Evolutionary conservation across 805 yeast species (phyloP), one percentile per base, ranked within the genome.

Genomic region (Tetrapisispora fleetii): DNA sequence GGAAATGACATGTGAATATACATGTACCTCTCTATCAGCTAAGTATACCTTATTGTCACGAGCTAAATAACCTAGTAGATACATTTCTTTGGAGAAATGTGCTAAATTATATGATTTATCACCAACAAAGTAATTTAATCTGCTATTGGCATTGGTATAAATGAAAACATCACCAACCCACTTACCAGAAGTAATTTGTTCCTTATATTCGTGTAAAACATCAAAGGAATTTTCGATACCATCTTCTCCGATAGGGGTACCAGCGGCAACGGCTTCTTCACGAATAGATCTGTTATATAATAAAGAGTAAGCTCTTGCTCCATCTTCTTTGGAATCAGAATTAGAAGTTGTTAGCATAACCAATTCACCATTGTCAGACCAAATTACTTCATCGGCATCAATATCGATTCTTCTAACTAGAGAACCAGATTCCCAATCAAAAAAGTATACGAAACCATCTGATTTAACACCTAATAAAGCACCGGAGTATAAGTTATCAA

Each of bases 91-190:
- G 62, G 93, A 96, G 61, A 85, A 90, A 71, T 93, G 98, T 35
- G 91, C 89, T 67, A 93, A 78, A 63, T 89, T 93, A 67, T 88
- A 87, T 22, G 85, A 81, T 61, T 89, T 86, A 37, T 95, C 95
- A 58, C 99, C 99, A 52, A 93, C 98, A 53, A 89, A 78, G 66
- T 93, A 93, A 69, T 90, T 91, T 62, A 93, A 75, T 67, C 98
- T 80, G 70, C 89, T 87, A 22, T 95, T 75, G 18, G 80, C 62
- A 2, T 97, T 88, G 16, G 97, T 87, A 72, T 84, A 93, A 47
- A 93, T 79, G 65, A 91, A 90, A 42, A 93, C 97, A 71, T 93
- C 98, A 56, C 98, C 99, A 59, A 90, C 89, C 89, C 97, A 93
- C 66, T 82, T 83, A 60, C 97, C 97, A 28, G 95, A 83, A 51